These are phyloP conservation scores for Cryptosporidium tyzzeri DNA, from an alignment of 169 alveolate genomes.

Conservation along the genomic window DNA sequence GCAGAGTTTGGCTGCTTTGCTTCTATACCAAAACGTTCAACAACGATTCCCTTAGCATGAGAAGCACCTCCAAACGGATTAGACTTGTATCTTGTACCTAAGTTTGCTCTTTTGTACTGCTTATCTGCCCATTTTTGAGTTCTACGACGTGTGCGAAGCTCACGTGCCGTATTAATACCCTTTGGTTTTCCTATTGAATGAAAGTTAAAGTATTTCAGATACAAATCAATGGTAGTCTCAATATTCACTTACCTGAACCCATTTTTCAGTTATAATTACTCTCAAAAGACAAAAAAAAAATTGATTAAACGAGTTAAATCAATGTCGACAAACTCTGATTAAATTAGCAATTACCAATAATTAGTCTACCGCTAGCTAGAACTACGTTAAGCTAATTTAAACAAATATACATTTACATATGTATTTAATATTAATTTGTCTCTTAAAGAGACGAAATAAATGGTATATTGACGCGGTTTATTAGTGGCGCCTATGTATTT, in stretches of 20 bases:
- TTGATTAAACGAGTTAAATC: background rate
- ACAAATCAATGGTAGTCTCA: background rate
- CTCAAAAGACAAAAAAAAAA: background rate
- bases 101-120: conserved; percentile 95
- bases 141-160: conserved; percentile 96
- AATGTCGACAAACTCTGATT: background rate
- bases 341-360: background rate
- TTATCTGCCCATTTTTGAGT: conserved; percentile 98
- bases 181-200: conserved; percentile 93
- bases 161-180: conserved; percentile 98
- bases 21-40: conserved; percentile 98
- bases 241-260: conserved; percentile 73
- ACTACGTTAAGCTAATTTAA: background rate
- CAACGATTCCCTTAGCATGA: conserved; percentile 99
- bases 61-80: conserved; percentile 99
- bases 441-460: conserved; percentile 52
- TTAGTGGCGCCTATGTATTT: background rate
- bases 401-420: background rate
- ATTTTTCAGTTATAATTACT: background rate
- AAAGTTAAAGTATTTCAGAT: background rate
- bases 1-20: conserved; percentile 99
- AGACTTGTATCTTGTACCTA: conserved; percentile 96
- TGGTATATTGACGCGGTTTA: background rate
- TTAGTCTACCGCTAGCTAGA: conserved; percentile 36
- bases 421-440: conserved; percentile 11